These are phyloP conservation scores for Dendrothele bispora DNA, from an alignment of 768 basidiomycete species.

Conservation along the genomic window DNA sequence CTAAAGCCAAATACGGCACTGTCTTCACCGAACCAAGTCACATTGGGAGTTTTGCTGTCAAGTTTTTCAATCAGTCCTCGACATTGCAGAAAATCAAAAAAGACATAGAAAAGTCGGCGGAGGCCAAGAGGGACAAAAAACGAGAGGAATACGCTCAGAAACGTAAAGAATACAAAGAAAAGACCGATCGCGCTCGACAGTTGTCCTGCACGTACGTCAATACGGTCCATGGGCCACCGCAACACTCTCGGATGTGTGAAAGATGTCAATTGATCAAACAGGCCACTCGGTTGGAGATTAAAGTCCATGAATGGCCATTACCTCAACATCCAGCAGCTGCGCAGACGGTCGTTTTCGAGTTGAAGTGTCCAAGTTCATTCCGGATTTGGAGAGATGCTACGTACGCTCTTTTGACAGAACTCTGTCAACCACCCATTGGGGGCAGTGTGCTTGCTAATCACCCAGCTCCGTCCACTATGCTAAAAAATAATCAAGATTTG, in stretches of 20 bases:
- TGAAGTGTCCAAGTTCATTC: slow-evolving; percentile 37
- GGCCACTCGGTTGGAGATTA: slow-evolving; percentile 24
- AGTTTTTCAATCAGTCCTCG: too few species aligned
- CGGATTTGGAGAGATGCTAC: slow-evolving; percentile 44
- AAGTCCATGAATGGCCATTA: slow-evolving; percentile 47
- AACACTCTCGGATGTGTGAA: slow-evolving; percentile 18
- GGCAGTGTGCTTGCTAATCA: slow-evolving; percentile 10
- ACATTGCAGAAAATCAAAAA: too few species aligned
- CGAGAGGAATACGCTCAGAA: too few species aligned
- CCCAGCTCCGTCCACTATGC: slow-evolving; percentile 14
- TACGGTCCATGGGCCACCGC: too few species aligned
- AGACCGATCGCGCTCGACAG: too few species aligned
- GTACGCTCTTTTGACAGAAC: slow-evolving; percentile 34
- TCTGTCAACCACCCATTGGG: slow-evolving; percentile 26
- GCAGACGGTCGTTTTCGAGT: slow-evolving; percentile 40
- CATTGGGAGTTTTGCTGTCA: too few species aligned
- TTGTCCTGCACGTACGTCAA: slow-evolving; percentile 19
- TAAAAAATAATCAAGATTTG: slow-evolving; percentile 5
- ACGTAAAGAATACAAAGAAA: too few species aligned
- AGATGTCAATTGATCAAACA: slow-evolving; percentile 24
- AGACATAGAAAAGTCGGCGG: too few species aligned
- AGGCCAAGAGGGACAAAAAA: too few species aligned
- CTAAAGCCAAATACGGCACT: too few species aligned
- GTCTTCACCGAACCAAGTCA: too few species aligned
- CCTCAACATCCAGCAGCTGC: slow-evolving; percentile 23